These are phyloP conservation scores for Gautieria morchelliformis DNA, from an alignment of 768 basidiomycete genomes.

Conservation along the genomic window DNA sequence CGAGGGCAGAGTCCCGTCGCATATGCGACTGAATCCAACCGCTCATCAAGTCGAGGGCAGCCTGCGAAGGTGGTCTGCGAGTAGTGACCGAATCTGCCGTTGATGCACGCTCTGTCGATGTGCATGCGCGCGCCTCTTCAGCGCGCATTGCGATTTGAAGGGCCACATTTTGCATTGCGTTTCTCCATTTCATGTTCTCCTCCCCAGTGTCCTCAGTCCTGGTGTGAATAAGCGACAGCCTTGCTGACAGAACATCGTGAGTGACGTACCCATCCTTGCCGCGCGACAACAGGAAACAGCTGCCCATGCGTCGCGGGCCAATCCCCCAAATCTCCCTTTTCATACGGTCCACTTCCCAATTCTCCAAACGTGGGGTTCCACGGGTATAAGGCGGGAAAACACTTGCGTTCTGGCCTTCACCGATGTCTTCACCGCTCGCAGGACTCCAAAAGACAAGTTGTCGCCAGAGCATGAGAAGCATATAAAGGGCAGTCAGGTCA, in stretches of 20 bases:
- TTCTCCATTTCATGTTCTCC: conserved; percentile 38
- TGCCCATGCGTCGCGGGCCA: conserved; percentile 50
- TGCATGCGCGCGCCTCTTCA: conserved; percentile 29
- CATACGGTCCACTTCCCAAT: conserved; percentile 45
- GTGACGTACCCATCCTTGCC: background rate
- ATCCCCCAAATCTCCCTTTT: conserved; percentile 71
- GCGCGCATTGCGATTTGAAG: conserved; percentile 71
- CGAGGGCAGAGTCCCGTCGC: conserved; percentile 47
- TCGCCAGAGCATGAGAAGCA: conserved; percentile 74
- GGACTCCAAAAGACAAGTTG: conserved; percentile 45
- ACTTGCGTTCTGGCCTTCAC: background rate
- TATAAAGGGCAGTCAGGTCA: conserved; percentile 66
- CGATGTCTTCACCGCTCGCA: background rate
- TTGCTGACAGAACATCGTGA: background rate
- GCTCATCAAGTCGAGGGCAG: conserved; percentile 48
- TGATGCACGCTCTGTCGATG: background rate
- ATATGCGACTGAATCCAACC: conserved; percentile 68
- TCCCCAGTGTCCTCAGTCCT: background rate
- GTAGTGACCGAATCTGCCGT: background rate
- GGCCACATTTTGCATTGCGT: conserved; percentile 53
- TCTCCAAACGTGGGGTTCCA: conserved; percentile 25
- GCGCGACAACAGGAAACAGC: conserved; percentile 33
- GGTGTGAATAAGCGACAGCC: too few relatives aligned
- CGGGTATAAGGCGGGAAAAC: background rate
- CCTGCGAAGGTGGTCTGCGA: conserved; percentile 30